Conservation (phyloP, 2,329 filamentous ascomycete genomes). For the Fusarium sp. region DNA sequence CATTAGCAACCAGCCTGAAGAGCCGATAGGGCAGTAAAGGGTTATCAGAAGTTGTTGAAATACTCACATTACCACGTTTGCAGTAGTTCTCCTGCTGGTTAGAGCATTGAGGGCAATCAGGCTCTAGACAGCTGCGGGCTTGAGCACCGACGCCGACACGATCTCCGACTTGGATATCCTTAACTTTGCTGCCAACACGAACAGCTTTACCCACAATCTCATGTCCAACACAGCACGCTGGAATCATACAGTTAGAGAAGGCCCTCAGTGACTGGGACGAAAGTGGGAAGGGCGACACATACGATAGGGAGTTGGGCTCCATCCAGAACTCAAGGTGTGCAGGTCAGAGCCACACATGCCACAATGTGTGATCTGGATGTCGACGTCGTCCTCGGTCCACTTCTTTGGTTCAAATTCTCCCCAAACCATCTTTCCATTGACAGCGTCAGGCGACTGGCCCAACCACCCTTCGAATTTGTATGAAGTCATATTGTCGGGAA, state of each 20-base stretch:
- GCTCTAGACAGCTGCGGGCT: constrained; percentile 67
- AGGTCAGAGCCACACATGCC: constrained; percentile 75
- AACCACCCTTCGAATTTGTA: constrained; percentile 9
- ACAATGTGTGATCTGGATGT: constrained; percentile 75
- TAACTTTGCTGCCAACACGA: constrained; percentile 64
- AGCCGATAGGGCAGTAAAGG: no score
- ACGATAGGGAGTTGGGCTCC: constrained; percentile 48
- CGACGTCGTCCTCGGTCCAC: constrained; percentile 76
- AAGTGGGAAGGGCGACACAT: no score
- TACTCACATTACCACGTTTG: constrained; percentile 23
- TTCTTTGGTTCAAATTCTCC: constrained; percentile 71
- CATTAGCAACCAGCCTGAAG: no score
- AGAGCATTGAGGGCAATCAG: constrained; percentile 61
- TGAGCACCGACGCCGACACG: constrained; percentile 65
- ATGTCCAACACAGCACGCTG: constrained; percentile 69
- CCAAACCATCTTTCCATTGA: constrained; percentile 65
- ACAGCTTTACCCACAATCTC: constrained; percentile 73
- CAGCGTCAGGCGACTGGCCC: constrained; percentile 26
- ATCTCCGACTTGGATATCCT: constrained; percentile 69
- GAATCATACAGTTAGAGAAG: constrained; percentile 26
- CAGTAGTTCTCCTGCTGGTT: constrained; percentile 78
- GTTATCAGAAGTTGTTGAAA: no score
- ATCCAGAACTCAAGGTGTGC: constrained; percentile 69
- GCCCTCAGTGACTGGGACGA: no score
- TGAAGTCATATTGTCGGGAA: not conserved